phyloP scores from a whole-genome alignment of 768 basidiomycete species.

The Suillus subaureus region DNA sequence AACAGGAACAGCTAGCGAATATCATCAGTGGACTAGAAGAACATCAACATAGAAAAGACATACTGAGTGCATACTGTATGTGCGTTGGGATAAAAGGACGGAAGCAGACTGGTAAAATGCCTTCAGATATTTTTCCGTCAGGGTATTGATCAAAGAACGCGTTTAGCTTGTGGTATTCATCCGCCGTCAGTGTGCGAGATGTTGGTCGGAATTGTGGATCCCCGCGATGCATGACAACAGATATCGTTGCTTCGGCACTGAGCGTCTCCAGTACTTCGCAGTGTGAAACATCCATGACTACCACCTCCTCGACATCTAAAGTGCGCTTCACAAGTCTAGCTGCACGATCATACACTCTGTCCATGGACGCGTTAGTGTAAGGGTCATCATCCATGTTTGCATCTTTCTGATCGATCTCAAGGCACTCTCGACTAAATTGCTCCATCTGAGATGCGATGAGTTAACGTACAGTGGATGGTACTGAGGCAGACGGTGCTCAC shows the following conservation, averaged over 20 bases:
- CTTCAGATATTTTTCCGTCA: conserved; percentile 87
- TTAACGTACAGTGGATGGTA: background rate
- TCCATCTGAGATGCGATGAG: conserved; percentile 67
- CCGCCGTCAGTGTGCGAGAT: conserved; percentile 57
- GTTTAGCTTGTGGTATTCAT: conserved; percentile 76
- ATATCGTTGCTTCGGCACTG: conserved; percentile 58
- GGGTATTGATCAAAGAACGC: conserved; percentile 79
- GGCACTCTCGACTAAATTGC: conserved; percentile 90
- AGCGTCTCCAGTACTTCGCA: conserved; percentile 84
- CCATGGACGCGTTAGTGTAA: conserved; percentile 58
- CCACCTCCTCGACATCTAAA: conserved; percentile 88
- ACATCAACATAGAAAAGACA: conserved; percentile 30
- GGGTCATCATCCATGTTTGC: conserved; percentile 22
- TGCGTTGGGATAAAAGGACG: conserved; percentile 78
- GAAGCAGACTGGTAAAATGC: conserved; percentile 82
- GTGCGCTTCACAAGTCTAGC: conserved; percentile 88
- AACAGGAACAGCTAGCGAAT: conserved; percentile 70
- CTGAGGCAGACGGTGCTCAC: conserved; percentile 40
- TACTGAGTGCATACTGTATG: conserved; percentile 88
- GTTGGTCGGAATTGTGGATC: conserved; percentile 55
- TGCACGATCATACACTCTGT: conserved; percentile 87
- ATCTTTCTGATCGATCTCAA: conserved; percentile 76
- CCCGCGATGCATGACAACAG: conserved; percentile 72
- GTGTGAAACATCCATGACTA: conserved; percentile 91
- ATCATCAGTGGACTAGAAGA: conserved; percentile 12